Conservation (phyloP, 495 filamentous ascomycete species). For the Penicillium canescens region DNA sequence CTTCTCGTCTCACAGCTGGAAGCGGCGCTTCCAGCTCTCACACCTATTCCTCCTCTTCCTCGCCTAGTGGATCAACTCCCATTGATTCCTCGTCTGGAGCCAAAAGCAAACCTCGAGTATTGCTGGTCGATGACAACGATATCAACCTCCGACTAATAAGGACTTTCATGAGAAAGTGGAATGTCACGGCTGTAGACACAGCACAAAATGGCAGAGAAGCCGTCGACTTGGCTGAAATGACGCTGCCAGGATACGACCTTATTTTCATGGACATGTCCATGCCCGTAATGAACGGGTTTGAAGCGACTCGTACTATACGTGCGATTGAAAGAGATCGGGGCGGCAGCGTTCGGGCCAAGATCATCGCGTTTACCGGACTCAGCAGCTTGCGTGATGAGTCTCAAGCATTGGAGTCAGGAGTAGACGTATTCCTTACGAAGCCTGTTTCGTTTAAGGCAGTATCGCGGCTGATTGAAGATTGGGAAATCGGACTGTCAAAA, state of each 20-base stretch:
- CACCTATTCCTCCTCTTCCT: background rate
- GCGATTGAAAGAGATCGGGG: conserved; percentile 54
- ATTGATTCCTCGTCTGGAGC: background rate
- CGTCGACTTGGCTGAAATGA: conserved; percentile 46
- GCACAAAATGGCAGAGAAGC: conserved; percentile 55
- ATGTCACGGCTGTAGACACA: conserved; percentile 36
- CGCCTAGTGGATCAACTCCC: background rate
- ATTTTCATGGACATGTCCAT: conserved; percentile 73
- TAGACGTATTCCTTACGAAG: conserved; percentile 73
- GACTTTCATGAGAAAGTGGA: conserved; percentile 57
- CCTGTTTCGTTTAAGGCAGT: conserved; percentile 59
- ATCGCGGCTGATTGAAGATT: conserved; percentile 46
- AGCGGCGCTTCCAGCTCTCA: too few species aligned
- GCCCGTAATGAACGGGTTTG: conserved; percentile 75
- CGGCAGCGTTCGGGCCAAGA: conserved; percentile 42
- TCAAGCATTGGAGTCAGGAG: conserved; percentile 64
- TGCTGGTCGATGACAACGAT: conserved; percentile 74
- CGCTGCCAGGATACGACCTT: conserved; percentile 47
- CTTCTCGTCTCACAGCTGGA: too few species aligned
- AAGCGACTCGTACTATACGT: conserved; percentile 67
- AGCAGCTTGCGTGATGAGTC: conserved; percentile 62
- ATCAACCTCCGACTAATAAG: conserved; percentile 70
- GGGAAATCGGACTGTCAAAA: conserved; percentile 26
- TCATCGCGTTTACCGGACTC: conserved; percentile 72
- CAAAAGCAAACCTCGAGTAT: conserved; percentile 33